These are phyloP conservation scores for Candida boleticola DNA, from an alignment of 805 yeast species.

Conservation along the genomic window DNA sequence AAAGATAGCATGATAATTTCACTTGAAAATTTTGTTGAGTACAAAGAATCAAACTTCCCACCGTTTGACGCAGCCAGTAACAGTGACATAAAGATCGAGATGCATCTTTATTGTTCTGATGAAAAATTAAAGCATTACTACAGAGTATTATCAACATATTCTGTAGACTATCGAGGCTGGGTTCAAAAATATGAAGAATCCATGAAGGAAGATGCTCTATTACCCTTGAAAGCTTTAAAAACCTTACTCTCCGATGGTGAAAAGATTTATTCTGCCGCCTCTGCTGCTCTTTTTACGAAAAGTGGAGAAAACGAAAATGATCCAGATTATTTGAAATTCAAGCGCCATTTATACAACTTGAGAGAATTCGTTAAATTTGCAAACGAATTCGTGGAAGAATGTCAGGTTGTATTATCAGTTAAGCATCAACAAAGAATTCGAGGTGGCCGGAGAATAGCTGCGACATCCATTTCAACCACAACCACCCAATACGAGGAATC, in stretches of 20 bases:
- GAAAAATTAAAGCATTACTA: slow-evolving; percentile 44
- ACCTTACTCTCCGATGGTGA: slow-evolving; percentile 55
- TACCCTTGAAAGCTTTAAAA: slow-evolving; percentile 46
- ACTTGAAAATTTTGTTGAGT: slow-evolving; percentile 28
- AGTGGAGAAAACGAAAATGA: slow-evolving; percentile 5
- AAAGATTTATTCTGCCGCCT: slow-evolving; percentile 39
- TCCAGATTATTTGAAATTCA: slow-evolving; percentile 13
- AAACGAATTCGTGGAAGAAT: slow-evolving; percentile 52
- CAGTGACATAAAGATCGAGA: slow-evolving; percentile 26
- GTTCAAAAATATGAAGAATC: slow-evolving; percentile 38
- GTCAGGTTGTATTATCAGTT: slow-evolving; percentile 50
- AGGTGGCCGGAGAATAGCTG: slow-evolving; percentile 17
- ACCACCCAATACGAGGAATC: slow-evolving; percentile 5
- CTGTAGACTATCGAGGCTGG: slow-evolving; percentile 55
- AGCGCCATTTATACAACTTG: slow-evolving; percentile 28
- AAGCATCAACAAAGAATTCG: slow-evolving; percentile 52
- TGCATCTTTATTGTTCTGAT: slow-evolving; percentile 51
- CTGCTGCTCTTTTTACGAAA: slow-evolving; percentile 12
- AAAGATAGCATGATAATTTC: slow-evolving; percentile 30
- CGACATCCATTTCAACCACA: too few species aligned
- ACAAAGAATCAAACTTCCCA: slow-evolving; percentile 9
- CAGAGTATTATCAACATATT: slow-evolving; percentile 36
- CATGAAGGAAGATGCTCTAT: slow-evolving; percentile 40
- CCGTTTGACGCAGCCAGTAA: neutral
- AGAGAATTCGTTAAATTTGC: slow-evolving; percentile 43